These are phyloP conservation scores for Manihot esculenta DNA, from an alignment of 441 rosid genomes.

Conservation along the genomic window DNA sequence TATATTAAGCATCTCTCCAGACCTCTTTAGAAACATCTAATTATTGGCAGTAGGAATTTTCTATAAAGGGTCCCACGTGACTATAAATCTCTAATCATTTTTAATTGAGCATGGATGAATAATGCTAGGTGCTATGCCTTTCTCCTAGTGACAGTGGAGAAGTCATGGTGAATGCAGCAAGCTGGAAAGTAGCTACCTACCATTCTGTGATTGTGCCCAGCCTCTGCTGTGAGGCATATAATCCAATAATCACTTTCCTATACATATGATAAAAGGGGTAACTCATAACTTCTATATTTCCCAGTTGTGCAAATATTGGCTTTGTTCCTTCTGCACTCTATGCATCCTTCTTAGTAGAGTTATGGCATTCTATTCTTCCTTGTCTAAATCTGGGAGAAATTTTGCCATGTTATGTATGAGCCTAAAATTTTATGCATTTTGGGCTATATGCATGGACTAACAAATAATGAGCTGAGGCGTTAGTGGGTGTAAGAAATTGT, in stretches of 20 bases:
- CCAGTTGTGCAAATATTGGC: background rate
- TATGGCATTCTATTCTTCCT: background rate
- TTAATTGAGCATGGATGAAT: background rate
- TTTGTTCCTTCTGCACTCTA: background rate
- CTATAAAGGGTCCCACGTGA: background rate
- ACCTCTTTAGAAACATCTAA: background rate
- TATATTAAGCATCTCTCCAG: too few relatives aligned
- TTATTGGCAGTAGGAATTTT: background rate
- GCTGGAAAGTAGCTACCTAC: background rate
- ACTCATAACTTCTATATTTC: background rate
- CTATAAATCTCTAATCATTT: background rate
- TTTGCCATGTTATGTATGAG: background rate
- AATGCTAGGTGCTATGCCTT: background rate
- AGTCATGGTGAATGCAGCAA: slow-evolving; percentile 3
- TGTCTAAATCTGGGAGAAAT: background rate
- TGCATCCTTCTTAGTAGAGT: background rate
- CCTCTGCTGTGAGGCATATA: background rate
- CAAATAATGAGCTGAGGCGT: too few relatives aligned
- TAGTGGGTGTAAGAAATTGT: too few relatives aligned
- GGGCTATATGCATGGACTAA: background rate
- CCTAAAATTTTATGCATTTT: background rate
- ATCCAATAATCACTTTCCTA: background rate
- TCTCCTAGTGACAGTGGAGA: background rate
- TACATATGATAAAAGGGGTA: too few relatives aligned
- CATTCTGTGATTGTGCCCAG: background rate